These are phyloP conservation scores for Leptodontidium sp. DNA, from an alignment of 2,329 filamentous ascomycete genomes.

Conservation along the genomic window DNA sequence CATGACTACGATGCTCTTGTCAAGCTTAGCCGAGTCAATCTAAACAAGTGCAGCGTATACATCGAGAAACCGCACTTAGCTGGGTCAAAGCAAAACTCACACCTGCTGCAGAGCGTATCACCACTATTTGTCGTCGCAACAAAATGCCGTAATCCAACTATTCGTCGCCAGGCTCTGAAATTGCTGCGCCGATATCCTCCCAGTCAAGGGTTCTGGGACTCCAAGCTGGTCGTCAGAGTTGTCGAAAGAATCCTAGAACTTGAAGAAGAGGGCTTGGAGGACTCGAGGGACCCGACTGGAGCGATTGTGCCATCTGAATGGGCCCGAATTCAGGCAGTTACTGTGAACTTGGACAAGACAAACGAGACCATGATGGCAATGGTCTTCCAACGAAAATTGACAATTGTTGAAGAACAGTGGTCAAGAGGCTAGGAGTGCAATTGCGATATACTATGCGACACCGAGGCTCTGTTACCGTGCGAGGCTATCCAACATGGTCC, in stretches of 20 bases:
- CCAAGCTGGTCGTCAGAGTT: not conserved
- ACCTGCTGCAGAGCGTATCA: constrained; percentile 1
- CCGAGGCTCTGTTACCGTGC: too few species aligned
- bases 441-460: too few species aligned
- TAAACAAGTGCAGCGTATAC: not conserved
- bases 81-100: not conserved
- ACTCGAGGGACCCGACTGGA: not conserved
- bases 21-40: not conserved
- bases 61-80: not conserved
- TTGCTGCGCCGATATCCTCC: constrained; percentile 1
- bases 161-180: constrained; percentile 4
- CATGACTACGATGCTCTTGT: not conserved
- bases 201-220: not conserved
- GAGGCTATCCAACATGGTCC: too few species aligned
- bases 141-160: constrained; percentile 11
- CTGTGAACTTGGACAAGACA: not conserved
- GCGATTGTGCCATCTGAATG: constrained; percentile 11
- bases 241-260: constrained; percentile 2
- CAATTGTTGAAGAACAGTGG: not conserved
- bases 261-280: constrained; percentile 5
- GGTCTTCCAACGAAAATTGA: constrained; percentile 1
- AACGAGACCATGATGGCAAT: not conserved
- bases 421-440: not conserved
- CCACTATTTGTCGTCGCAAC: constrained; percentile 10
- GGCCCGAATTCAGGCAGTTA: constrained; percentile 3